Evolutionary conservation across 2,329 filamentous ascomycete genomes (phyloP).

Genomic region (Cyphellophora europaea): DNA sequence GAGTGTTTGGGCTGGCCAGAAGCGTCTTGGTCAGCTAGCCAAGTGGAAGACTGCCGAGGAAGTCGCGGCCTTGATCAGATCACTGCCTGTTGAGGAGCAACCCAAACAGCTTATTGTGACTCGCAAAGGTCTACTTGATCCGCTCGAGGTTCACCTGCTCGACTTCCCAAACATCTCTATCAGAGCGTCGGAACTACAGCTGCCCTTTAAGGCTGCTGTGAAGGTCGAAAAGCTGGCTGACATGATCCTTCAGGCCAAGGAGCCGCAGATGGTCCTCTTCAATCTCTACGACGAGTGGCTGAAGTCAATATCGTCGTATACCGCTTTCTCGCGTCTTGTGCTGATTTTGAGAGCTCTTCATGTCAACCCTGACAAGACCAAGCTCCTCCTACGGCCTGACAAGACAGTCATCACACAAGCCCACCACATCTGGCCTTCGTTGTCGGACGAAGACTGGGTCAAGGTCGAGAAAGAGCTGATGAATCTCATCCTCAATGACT

Average conservation of each 20-base stretch:
- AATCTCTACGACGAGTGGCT: conserved; percentile 98
- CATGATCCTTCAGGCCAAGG: conserved; percentile 95
- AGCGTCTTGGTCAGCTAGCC: conserved; percentile 93
- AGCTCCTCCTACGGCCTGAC: conserved; percentile 86
- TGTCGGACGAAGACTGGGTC: conserved; percentile 96
- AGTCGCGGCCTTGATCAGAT: conserved; percentile 94
- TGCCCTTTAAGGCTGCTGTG: conserved; percentile 99
- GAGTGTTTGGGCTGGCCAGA: conserved; percentile 97
- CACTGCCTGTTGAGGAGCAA: conserved; percentile 92
- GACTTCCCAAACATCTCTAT: conserved; percentile 99
- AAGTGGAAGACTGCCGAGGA: conserved; percentile 99
- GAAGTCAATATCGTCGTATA: conserved; percentile 97
- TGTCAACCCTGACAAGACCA: conserved; percentile 97
- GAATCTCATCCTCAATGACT: conserved; percentile 94
- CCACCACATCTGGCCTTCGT: conserved; percentile 94
- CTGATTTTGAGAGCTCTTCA: conserved; percentile 89
- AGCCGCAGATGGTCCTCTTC: conserved; percentile 99
- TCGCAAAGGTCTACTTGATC: conserved; percentile 91
- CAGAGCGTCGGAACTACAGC: conserved; percentile 87
- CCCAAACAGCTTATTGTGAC: conserved; percentile 98
- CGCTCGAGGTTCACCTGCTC: conserved; percentile 89
- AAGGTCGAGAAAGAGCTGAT: conserved; percentile 96
- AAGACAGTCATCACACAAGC: conserved; percentile 98
- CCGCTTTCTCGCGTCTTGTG: conserved; percentile 90
- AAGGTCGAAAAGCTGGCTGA: conserved; percentile 99